A percentile compares a stretch with the other conserved stretches of the same genome.
Evolutionary conservation across 2,329 filamentous ascomycete species (phyloP).

Genomic region (Gremmenia infestans): DNA sequence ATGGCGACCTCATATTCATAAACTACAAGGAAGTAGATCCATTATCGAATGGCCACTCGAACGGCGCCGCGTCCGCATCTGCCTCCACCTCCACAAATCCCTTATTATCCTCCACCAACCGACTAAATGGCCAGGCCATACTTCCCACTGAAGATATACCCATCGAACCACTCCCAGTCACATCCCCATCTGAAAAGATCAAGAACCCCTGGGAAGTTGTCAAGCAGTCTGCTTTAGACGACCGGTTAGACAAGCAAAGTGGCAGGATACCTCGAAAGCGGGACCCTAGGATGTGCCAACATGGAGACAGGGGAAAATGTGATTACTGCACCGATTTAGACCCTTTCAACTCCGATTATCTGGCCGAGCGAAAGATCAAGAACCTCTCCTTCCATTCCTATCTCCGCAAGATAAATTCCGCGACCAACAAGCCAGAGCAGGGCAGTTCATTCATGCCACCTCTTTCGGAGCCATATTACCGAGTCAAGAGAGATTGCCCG

Average conservation of each 20-base stretch:
- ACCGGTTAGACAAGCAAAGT: conserved; percentile 78
- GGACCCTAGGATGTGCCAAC: conserved; percentile 85
- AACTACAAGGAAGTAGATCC: conserved; percentile 64
- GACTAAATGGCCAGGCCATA: conserved; percentile 74
- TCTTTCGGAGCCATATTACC: conserved; percentile 85
- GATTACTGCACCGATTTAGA: conserved; percentile 98
- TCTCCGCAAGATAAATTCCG: conserved; percentile 88
- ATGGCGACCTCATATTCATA: conserved; percentile 89
- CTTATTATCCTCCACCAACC: conserved; percentile 48
- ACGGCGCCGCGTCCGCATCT: conserved; percentile 33
- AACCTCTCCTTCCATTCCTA: conserved; percentile 95
- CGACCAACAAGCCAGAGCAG: conserved; percentile 92
- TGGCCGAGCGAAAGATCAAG: conserved; percentile 97
- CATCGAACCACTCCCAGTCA: conserved; percentile 53
- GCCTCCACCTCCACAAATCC: conserved; percentile 19
- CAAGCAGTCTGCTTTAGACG: conserved; percentile 80
- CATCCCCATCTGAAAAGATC: conserved; percentile 55
- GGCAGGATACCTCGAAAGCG: conserved; percentile 78
- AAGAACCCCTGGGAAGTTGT: conserved; percentile 93
- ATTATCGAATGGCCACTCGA: conserved; percentile 35
- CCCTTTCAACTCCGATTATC: conserved; percentile 83
- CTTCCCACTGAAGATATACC: conserved; percentile 62
- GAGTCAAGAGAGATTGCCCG: conserved; percentile 83
- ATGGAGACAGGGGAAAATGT: conserved; percentile 97
- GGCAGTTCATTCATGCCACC: conserved; percentile 95